Base-by-base conservation (phyloP, 1,139 yeast species). In the Williopsis jadinii region DNA sequence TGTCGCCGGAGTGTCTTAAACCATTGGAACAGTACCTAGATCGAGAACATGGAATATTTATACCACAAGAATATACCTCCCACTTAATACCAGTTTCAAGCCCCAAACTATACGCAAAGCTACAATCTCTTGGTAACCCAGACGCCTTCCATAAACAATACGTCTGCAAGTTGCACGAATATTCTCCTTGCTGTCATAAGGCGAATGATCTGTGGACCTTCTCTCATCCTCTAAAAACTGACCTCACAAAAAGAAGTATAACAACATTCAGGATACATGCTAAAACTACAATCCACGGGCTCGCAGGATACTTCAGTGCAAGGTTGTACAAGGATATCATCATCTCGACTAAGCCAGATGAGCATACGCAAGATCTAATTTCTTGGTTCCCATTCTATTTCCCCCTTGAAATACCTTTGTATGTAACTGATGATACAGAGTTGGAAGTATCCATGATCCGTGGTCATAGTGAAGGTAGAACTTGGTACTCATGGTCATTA, bases 341-440 rank as follows among this genome's bases (percentile, higher is more conserved):
- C 15, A 63, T 88, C 6, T 73, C 83, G 8, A 80, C 75, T 13
- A 60, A 70, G 8, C 84, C 84, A 0, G 68, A 67, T 49, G 54
- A 49, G 54, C 67, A 64, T 30, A 80, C 92, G 3, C 70, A 77
- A 59, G 79, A 72, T 51, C 54, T 77, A 58, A 60, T 66, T 11
- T 78, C 85, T 0, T 81, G 88, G 88, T 73, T 81, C 43, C 95
- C 96, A 0, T 65, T 83, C 28, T 70, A 80, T 52, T 82, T 88
- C 57, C 95, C 96, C 0, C 55, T 84, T 2, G 65, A 67, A 37
- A 64, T 67, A 8, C 80, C 83, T 3, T 50, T 75, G 10, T 57
- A 63, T 15, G 61, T 78, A 1, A 59, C 75, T 1, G 83, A 80
- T 39, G 73, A 70, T 36, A 67, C 80, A 5, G 79, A 70, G 40